Evolutionary conservation across 2,329 filamentous ascomycete genomes (phyloP), one percentile per base, ranked within the genome.

Genomic region (Talaromyces islandicus): DNA sequence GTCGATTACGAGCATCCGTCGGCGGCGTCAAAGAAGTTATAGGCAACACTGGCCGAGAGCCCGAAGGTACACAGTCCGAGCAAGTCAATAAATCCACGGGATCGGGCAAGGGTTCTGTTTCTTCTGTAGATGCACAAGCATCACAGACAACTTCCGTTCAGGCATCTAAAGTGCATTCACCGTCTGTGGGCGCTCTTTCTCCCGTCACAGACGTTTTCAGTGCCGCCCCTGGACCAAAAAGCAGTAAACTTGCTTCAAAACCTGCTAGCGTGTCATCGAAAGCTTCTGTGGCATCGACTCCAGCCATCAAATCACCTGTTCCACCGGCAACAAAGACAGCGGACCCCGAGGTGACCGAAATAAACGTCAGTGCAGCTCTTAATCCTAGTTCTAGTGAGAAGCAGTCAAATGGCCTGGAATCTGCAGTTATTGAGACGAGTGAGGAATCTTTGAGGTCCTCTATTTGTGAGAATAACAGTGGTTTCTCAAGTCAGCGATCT

Each of bases 1-100:
- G 85, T 74, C 87, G 92, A 41, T 83, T 97, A 67, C 87, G 88
- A 70, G 90, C 90, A 60, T 92, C 88, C 0, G 90, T 95, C n/a
- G 88, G 88, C 17, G 89, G 81, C 14, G 84, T 82, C 50, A 88
- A 84, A 65, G 84, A 86, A 59, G 79, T 75, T 57, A 73, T 75
- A 32, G 72, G 72, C 56, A 68, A 68, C 32, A 70, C 69, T 41
- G 67, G 57, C n/a, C 70, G 53, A 75, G 68, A 62, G 14, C 25
- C 25, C 11, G 59, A 61, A 55, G 41, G 52, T 32, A n/a, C 21
- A 43, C 67, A 68, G 38, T 64, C 68, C 27, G 71, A 74, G 56
- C 68, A 12, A n/a, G 19, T 21, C 30, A 57, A 50, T 48, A 60
- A 54, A 50, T 24, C 41, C 46, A 17, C 35, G 14, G 50, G 35